Conservation (phyloP, 148 eudicot genomes). For the Nyssa sinensis region DNA sequence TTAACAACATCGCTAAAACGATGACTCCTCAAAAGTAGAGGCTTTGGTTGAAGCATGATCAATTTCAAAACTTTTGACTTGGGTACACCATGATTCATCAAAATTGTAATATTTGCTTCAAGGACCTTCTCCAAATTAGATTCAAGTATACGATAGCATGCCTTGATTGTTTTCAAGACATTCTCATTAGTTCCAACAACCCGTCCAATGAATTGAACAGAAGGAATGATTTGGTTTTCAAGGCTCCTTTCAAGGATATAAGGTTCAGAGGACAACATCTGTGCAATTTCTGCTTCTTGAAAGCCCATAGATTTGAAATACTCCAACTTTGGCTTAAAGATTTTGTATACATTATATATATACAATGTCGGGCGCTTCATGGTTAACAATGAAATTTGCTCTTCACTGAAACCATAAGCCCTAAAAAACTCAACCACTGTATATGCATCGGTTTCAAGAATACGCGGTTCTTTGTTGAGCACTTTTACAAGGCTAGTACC, state of each 20-base stretch:
- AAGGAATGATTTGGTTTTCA: constrained; percentile 8
- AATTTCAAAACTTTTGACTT: background rate
- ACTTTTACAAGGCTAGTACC: background rate
- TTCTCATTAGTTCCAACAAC: background rate
- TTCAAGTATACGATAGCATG: background rate
- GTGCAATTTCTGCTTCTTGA: background rate
- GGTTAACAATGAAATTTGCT: constrained; percentile 4
- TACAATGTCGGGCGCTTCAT: background rate
- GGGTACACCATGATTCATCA: constrained; percentile 7
- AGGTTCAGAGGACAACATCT: background rate
- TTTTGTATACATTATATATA: background rate
- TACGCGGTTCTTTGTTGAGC: background rate
- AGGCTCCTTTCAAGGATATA: constrained; percentile 7
- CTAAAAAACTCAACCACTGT: background rate
- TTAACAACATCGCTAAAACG: background rate
- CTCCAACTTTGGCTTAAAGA: constrained; percentile 14
- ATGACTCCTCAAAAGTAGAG: background rate
- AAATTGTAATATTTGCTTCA: background rate
- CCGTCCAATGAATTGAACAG: background rate
- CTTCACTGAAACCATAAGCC: background rate
- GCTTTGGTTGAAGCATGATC: background rate
- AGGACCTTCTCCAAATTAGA: background rate
- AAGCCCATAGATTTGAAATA: constrained; percentile 14
- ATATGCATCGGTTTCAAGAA: background rate
- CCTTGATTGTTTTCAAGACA: background rate